Percentiles rank a stretch among this genome's conserved stretches.
Evolutionary conservation across 2,329 filamentous ascomycete species (phyloP).

Genomic region (Pseudogymnoascus sp.): DNA sequence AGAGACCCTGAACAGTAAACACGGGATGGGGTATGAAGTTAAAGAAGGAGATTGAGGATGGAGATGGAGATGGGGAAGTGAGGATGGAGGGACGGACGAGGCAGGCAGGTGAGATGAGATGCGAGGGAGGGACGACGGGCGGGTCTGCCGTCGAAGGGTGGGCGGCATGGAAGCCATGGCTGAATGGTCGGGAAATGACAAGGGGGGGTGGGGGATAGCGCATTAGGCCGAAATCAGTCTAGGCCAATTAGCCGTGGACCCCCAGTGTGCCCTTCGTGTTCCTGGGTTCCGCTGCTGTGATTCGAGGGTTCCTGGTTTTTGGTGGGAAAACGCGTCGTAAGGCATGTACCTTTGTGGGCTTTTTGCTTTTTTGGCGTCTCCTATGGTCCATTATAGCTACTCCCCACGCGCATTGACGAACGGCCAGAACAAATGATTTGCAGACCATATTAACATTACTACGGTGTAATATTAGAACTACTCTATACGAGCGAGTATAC

Average conservation of each 20-base stretch:
- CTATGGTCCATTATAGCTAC: too few species aligned
- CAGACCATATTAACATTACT: neutral
- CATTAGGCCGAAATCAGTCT: conserved; percentile 3
- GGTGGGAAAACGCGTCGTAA: neutral
- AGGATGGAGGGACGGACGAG: neutral
- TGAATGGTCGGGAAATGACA: conserved; percentile 6
- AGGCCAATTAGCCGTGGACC: conserved; percentile 2
- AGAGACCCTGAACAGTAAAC: neutral
- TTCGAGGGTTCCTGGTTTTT: neutral
- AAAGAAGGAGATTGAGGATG: neutral
- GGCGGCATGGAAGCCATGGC: conserved; percentile 7
- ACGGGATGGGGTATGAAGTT: neutral
- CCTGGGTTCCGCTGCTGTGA: neutral
- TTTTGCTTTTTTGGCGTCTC: neutral
- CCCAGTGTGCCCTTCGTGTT: conserved; percentile 6
- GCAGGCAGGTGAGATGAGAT: conserved; percentile 2
- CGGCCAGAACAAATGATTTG: conserved; percentile 7
- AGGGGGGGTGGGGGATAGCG: neutral
- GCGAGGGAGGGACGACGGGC: neutral
- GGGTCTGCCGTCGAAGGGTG: neutral
- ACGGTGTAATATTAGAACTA: conserved; percentile 2
- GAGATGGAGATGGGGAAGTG: neutral
- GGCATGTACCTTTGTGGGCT: neutral
- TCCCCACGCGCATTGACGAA: too few species aligned
- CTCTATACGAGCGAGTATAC: neutral